Conservation (phyloP, 768 basidiomycete species). For the Mrakia gelida region DNA sequence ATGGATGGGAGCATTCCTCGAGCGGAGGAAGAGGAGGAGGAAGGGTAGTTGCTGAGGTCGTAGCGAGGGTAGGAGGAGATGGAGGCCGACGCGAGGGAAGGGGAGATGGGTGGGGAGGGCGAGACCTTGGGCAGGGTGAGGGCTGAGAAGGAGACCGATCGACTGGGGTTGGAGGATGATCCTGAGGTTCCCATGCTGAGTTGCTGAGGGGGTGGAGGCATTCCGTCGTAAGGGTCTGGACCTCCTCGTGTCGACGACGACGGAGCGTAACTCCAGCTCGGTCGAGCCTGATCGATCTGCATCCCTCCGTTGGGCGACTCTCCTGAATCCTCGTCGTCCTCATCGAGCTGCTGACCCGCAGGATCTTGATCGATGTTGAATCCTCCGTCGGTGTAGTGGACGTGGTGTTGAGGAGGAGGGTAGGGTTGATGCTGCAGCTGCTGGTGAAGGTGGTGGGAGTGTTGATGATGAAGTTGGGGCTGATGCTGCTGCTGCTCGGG, state of each 20-base stretch:
- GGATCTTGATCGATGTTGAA: background rate
- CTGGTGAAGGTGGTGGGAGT: background rate
- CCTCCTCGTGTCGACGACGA: background rate
- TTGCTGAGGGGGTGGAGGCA: background rate
- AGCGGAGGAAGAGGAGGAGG: background rate
- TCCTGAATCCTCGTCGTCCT: background rate
- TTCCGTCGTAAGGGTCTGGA: background rate
- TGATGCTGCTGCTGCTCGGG: background rate
- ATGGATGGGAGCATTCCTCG: conserved; percentile 1
- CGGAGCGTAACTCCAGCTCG: background rate
- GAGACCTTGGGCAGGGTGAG: background rate
- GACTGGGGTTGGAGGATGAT: background rate
- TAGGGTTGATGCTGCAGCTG: background rate
- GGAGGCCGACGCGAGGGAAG: background rate
- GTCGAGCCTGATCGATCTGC: background rate
- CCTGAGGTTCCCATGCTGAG: background rate
- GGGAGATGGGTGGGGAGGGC: background rate
- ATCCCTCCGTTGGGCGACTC: background rate
- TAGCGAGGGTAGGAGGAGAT: background rate
- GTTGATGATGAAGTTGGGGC: background rate
- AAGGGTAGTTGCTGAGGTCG: background rate
- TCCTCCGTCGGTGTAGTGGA: background rate
- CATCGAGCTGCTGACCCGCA: background rate
- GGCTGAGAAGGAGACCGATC: background rate
- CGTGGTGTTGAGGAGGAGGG: background rate